Evolutionary conservation across 2,329 filamentous ascomycete genomes (phyloP).

Genomic region (Drechslerella dactyloides): DNA sequence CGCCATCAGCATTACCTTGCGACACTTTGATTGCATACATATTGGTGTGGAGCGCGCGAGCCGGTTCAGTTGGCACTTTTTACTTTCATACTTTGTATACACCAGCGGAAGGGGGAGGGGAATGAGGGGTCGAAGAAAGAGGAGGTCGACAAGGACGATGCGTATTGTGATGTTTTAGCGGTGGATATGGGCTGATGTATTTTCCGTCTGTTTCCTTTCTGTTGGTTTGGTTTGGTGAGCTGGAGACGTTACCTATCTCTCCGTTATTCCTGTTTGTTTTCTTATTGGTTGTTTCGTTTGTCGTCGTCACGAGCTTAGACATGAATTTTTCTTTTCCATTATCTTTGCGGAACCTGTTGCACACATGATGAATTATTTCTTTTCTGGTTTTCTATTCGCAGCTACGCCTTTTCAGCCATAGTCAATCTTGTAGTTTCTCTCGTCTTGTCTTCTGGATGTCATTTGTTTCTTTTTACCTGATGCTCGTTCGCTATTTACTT

Average conservation of each 20-base stretch:
- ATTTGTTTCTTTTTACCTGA: too few species aligned
- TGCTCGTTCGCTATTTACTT: too few species aligned
- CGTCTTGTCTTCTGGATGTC: slow-evolving; percentile 24
- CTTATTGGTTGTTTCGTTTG: slow-evolving; percentile 11
- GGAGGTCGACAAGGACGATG: slow-evolving; percentile 12
- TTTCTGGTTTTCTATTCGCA: slow-evolving; percentile 50
- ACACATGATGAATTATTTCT: slow-evolving; percentile 52
- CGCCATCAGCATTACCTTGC: neutral
- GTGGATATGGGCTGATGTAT: slow-evolving; percentile 5
- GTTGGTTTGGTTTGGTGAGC: slow-evolving; percentile 14
- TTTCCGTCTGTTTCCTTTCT: slow-evolving; percentile 20
- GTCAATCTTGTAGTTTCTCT: slow-evolving; percentile 43
- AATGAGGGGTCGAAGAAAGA: neutral
- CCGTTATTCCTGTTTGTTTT: slow-evolving; percentile 6
- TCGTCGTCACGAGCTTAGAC: slow-evolving; percentile 51
- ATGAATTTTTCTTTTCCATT: slow-evolving; percentile 43
- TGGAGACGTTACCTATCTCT: slow-evolving; percentile 15
- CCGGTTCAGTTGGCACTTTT: neutral
- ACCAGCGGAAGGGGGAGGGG: slow-evolving; percentile 8
- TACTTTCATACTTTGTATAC: slow-evolving; percentile 10
- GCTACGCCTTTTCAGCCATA: slow-evolving; percentile 39
- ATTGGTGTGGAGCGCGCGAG: too few species aligned
- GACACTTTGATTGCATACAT: neutral
- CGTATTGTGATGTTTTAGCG: slow-evolving; percentile 41
- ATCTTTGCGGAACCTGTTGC: neutral